These are phyloP conservation scores for Thymus mandschuricus DNA, from an alignment of 257 asterid species.

Conservation along the genomic window DNA sequence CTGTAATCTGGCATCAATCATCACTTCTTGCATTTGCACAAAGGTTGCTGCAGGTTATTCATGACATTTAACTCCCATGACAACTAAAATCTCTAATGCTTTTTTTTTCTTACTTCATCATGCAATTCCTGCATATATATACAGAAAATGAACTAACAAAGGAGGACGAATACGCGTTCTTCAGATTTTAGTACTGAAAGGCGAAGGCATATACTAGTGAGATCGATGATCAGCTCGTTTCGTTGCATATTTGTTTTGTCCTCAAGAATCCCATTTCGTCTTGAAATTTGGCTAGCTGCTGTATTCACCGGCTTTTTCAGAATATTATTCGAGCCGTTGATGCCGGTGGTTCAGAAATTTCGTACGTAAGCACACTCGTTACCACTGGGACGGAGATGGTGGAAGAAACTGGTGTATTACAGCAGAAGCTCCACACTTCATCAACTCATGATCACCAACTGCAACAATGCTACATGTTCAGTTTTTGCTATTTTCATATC, in stretches of 20 bases:
- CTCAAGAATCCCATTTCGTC: neutral
- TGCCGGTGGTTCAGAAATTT: constrained; percentile 3
- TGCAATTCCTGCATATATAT: too few species aligned
- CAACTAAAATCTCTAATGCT: too few species aligned
- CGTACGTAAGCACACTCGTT: neutral
- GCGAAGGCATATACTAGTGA: constrained; percentile 83
- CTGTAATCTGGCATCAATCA: constrained; percentile 97
- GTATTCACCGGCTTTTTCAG: too few species aligned
- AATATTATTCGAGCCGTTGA: neutral
- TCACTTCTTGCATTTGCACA: constrained; percentile 87
- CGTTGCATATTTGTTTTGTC: too few species aligned
- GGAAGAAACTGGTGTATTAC: too few species aligned
- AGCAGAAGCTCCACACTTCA: too few species aligned
- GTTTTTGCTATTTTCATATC: too few species aligned
- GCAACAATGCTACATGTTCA: too few species aligned
- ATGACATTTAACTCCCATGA: neutral
- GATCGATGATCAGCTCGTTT: constrained; percentile 28
- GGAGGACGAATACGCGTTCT: constrained; percentile 72
- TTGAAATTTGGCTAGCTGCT: neutral
- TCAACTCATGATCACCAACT: too few species aligned
- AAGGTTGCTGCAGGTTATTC: constrained; percentile 50
- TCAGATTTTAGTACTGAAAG: constrained; percentile 54
- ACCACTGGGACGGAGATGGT: too few species aligned
- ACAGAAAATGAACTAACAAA: constrained; percentile 66
- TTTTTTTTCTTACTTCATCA: too few species aligned